Base-by-base conservation (phyloP, 345 rosid genomes). In the Pugionium dolabratum region DNA sequence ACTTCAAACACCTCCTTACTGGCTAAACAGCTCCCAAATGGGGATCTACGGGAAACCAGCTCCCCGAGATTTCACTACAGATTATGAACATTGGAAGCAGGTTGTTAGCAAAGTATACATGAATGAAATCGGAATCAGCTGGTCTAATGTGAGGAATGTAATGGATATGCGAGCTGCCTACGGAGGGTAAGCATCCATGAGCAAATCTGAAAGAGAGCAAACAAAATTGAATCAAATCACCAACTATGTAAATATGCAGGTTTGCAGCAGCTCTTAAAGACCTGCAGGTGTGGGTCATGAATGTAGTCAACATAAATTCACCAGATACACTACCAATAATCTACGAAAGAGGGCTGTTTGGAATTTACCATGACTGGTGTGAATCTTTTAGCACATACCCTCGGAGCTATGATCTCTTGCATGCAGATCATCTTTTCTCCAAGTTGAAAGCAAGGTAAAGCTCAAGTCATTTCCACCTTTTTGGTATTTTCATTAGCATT, bases 151-250 rank as follows among this genome's bases (percentile, higher is more conserved):
- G 30, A 81, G 96, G 70, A 94, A 83, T 67, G 84, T 94, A 33
- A 83, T 94, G 99, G 99, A 94, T 73, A 88, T 88, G 99, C 70
- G 95, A 83, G 91, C 95, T 66, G 95, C 85, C 57, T 94, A 88
- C 39, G 96, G 93, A 70, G 99, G 97, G 95, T 90, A 88, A 56
- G 52, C 2, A 66, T 50, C 5, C 1, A 44, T 1, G 4, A 26
- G n/a, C 4, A 31, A 42, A 26, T 43, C 54, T 7, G 9, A 33
- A 43, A 50, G 3, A 49, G 3, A 69, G 5, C 4, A 63, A 63
- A 37, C 30, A 30, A 43, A 11, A 11, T 8, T 0, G 29, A 25
- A 9, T 10, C 33, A 66, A 18, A 9, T 39, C 51, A 60, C 26
- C 9, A 54, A 60, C 1, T 6, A 27, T 50, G 35, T 34, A 51